Evolutionary conservation across 2,329 filamentous ascomycete species (phyloP), one percentile per base, ranked within the genome.

Genomic region (Colletotrichum sojae): DNA sequence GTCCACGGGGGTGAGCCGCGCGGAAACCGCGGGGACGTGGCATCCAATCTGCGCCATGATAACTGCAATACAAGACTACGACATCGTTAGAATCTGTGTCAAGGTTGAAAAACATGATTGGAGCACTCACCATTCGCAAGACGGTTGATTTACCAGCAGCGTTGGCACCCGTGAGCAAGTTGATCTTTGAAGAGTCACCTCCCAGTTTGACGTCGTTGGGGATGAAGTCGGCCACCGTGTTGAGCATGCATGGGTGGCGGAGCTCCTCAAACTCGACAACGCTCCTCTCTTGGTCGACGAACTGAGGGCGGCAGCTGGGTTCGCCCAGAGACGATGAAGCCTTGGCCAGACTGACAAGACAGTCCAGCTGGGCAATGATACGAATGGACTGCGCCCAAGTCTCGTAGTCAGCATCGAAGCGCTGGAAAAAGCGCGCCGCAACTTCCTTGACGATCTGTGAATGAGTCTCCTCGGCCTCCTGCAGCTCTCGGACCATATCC

Each of bases 11-110:
- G 95, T 98, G 52, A 99, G 86, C 3, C 88, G 90, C 1, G 96
- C 96, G 3, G 91, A 94, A 18, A 88, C 85, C 68, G 94, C 95
- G 1, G 96, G 96, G 1, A 99, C 90, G 73, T 97, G 92, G 79
- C 95, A 98, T 63, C 96, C 96, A 36, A 99, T 92, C 78, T 99
- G 96, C 0, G 96, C 96, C 89, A 99, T 95, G 74, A 99, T 98
- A 57, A 98, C 95, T 0, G 96, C 96, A 55, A 96, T 90, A 76
- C 96, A 99, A 3, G 95, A 97, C 92, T 94, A 74, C 2, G 55
- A 10, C 52, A 6, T 39, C 31, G 73, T 80, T 75, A 80, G 76
- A 16, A 43, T 9, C 5, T 6, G 16, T n/a, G 10, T 31, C 31
- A 9, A 9, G 27, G 3, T 16, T 22, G 5, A 9, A 20, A 6